These are phyloP conservation scores for Cryptosporidium canis DNA, from an alignment of 169 alveolate species.

Conservation along the genomic window DNA sequence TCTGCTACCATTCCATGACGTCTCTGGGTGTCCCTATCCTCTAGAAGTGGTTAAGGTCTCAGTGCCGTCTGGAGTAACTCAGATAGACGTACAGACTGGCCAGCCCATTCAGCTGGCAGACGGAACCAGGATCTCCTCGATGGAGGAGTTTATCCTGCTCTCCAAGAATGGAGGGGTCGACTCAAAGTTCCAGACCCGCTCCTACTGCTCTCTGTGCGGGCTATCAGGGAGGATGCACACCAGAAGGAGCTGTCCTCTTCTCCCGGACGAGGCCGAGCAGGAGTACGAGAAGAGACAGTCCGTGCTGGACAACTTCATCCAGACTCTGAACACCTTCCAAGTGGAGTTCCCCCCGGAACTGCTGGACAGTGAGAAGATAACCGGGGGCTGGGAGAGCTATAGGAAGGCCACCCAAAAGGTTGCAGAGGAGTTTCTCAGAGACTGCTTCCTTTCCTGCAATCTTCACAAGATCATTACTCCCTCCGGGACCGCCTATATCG, in stretches of 20 bases:
- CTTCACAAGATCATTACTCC: constrained; percentile 62
- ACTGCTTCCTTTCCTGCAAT: constrained; percentile 49
- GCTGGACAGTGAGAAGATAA: constrained; percentile 12
- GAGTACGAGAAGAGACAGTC: constrained; percentile 56
- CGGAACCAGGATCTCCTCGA: constrained; percentile 35
- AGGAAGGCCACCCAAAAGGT: constrained; percentile 54
- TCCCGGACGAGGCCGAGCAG: constrained; percentile 63
- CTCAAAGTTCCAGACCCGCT: constrained; percentile 63
- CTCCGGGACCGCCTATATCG: constrained; percentile 69
- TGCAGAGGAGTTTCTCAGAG: constrained; percentile 52
- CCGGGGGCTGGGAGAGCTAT: constrained; percentile 72
- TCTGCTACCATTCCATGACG: constrained; percentile 61
- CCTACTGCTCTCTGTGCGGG: constrained; percentile 63
- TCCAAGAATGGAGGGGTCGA: constrained; percentile 51
- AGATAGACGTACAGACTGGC: constrained; percentile 60
- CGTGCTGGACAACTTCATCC: constrained; percentile 45
- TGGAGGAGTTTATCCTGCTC: constrained; percentile 38
- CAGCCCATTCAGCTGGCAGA: constrained; percentile 68
- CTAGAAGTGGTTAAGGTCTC: constrained; percentile 67
- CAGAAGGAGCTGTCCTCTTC: constrained; percentile 70
- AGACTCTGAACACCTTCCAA: constrained; percentile 25
- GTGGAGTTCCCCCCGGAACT: constrained; percentile 53
- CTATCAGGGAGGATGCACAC: constrained; percentile 71
- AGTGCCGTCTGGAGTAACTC: constrained; percentile 72
- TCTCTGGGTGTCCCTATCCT: constrained; percentile 71